Conservation (phyloP, 805 yeast species). For the Clavispora carvajalis region DNA sequence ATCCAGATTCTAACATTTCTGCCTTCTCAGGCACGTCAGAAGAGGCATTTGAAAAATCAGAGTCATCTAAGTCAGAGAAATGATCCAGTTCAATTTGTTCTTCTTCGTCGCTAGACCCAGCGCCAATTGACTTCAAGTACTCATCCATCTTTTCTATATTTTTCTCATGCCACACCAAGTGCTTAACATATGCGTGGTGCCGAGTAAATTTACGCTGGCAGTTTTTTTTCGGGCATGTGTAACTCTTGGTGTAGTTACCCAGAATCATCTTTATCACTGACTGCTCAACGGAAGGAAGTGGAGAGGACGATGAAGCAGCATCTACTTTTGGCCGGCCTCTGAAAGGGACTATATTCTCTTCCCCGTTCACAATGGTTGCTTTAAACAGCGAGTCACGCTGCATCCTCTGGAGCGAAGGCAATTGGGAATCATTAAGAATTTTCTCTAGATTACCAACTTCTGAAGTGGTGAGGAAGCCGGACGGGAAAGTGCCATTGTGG, state of each 20-base stretch:
- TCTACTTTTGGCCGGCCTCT: background rate
- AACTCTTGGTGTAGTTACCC: slow-evolving; percentile 4
- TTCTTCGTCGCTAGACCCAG: slow-evolving; percentile 3
- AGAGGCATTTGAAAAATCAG: background rate
- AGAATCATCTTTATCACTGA: slow-evolving; percentile 8
- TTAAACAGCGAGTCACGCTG: slow-evolving; percentile 1
- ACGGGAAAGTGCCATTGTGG: slow-evolving; percentile 40
- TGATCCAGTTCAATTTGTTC: slow-evolving; percentile 4
- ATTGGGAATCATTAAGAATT: slow-evolving; percentile 14
- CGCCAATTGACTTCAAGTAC: slow-evolving; percentile 23
- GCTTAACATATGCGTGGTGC: slow-evolving; percentile 10
- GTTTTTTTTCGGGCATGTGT: slow-evolving; percentile 8
- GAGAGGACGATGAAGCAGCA: slow-evolving; percentile 2
- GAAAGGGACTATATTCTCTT: background rate
- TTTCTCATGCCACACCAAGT: slow-evolving; percentile 16
- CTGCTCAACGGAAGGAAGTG: slow-evolving; percentile 6
- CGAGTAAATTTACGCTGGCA: slow-evolving; percentile 10
- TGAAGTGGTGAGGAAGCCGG: slow-evolving; percentile 22
- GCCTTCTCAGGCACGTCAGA: background rate
- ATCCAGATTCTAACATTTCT: background rate
- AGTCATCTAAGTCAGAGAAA: slow-evolving; percentile 4
- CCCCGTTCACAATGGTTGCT: background rate
- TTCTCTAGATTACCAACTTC: slow-evolving; percentile 20
- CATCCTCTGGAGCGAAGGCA: slow-evolving; percentile 7
- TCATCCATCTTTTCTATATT: slow-evolving; percentile 25